A percentile compares a stretch with the other conserved stretches of the same genome.
These are phyloP conservation scores for Marchantia polymorpha DNA, from an alignment of 225 moss, liverwort and hornwort genomes.

Conservation along the genomic window DNA sequence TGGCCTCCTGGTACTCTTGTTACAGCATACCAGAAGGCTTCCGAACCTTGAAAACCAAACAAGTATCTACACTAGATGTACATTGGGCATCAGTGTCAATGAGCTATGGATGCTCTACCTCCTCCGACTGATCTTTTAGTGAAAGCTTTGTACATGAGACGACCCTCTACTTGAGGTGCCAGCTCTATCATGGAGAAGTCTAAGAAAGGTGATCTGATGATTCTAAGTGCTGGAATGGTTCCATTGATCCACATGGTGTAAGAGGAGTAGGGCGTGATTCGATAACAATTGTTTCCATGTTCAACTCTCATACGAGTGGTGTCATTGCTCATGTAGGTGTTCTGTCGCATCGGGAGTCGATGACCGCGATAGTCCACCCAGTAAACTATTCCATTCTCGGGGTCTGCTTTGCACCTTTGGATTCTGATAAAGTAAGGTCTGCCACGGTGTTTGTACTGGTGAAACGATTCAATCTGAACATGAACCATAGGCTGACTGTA, in stretches of 20 bases:
- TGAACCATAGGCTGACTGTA: slow-evolving; percentile 47
- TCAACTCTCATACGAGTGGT: slow-evolving; percentile 27
- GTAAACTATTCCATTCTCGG: slow-evolving; percentile 38
- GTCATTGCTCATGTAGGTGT: slow-evolving; percentile 42
- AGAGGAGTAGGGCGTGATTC: slow-evolving; percentile 41
- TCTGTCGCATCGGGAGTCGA: slow-evolving; percentile 43
- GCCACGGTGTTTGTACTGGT: slow-evolving; percentile 35
- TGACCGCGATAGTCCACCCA: slow-evolving; percentile 49
- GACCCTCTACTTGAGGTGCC: slow-evolving; percentile 46
- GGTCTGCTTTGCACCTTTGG: slow-evolving; percentile 36
- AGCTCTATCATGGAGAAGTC: slow-evolving; percentile 50
- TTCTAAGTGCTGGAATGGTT: slow-evolving; percentile 32
- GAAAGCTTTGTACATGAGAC: slow-evolving; percentile 41
- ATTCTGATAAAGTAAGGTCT: slow-evolving; percentile 43
- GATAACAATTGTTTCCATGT: slow-evolving; percentile 43
- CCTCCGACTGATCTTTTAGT: slow-evolving; percentile 41
- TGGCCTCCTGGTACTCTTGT: too few relatives aligned
- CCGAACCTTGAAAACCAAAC: too few relatives aligned
- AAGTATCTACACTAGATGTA: too few relatives aligned
- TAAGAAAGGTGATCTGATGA: slow-evolving; percentile 37
- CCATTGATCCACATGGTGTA: slow-evolving; percentile 48
- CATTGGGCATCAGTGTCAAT: background rate
- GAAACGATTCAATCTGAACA: slow-evolving; percentile 37
- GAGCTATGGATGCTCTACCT: slow-evolving; percentile 32
- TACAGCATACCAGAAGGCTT: too few relatives aligned